Evolutionary conservation across 768 basidiomycete species (phyloP), one percentile per base, ranked within the genome.

Genomic region (Mycena indigotica): DNA sequence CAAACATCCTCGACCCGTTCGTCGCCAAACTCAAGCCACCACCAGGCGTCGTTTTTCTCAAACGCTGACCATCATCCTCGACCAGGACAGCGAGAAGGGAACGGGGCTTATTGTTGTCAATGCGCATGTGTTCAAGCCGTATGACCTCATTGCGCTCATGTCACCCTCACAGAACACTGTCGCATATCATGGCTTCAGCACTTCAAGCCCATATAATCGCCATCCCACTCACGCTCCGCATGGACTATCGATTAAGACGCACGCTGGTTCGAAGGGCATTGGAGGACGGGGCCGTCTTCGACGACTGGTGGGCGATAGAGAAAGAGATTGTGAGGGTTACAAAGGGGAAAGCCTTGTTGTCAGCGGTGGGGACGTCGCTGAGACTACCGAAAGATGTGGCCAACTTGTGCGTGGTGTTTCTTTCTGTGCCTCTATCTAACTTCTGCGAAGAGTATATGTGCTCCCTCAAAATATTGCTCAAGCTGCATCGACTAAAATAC

Each of bases 221-320:
- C 0, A 76, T 94, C 28, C 92, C 92, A 5, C 79, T 94, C 17
- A 88, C 89, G 0, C 78, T 85, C 0, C 84, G 92, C 13, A 81
- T 92, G 1, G 85, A 90, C 1, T 95, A 88, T 68, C 81, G 88
- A 62, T 78, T 95, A 66, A 93, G 90, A 66, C 91, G 93, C 66
- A 93, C 93, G 0, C 77, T 93, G 46, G 81, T 94, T 28, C 84
- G 90, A 41, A 87, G 88, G 0, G 91, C 93, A 1, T 77, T 91
- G 24, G 87, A 86, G 63, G 90, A 91, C 60, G 93, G 93, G 8
- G 87, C 87, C 0, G 87, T 86, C 0, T 93, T 95, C 65, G 93
- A 94, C 39, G 91, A 93, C 62, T 91, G 91, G 92, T 91, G 93
- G 93, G 84, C 88, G 0, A 79, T 84, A 0, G 84, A 89, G 12